Conservation (phyloP, 2,329 filamentous ascomycete species). For the Calonectria hawksworthii region DNA sequence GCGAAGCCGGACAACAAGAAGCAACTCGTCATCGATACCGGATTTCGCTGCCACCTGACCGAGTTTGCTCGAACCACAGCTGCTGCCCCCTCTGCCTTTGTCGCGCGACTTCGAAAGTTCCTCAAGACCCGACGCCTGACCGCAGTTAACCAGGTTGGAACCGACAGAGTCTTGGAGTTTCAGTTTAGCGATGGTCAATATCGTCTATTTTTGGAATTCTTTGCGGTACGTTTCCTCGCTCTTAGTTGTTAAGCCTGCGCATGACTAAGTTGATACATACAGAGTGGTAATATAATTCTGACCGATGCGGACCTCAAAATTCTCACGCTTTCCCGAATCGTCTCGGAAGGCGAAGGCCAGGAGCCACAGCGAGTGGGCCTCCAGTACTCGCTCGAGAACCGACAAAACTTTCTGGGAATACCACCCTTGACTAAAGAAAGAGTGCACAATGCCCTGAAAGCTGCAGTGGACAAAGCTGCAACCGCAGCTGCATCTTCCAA, state of each 20-base stretch:
- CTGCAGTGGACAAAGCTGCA: slow-evolving; percentile 72
- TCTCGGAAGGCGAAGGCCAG: slow-evolving; percentile 85
- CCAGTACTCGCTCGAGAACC: slow-evolving; percentile 83
- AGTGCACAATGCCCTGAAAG: slow-evolving; percentile 77
- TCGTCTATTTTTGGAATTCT: slow-evolving; percentile 93
- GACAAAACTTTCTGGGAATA: slow-evolving; percentile 86
- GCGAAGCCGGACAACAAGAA: slow-evolving; percentile 90
- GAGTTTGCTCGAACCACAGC: slow-evolving; percentile 91
- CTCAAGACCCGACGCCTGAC: slow-evolving; percentile 91
- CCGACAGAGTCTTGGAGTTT: slow-evolving; percentile 92
- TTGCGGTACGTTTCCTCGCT: slow-evolving; percentile 67
- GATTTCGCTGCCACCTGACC: slow-evolving; percentile 95
- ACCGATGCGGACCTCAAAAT: slow-evolving; percentile 90
- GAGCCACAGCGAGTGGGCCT: slow-evolving; percentile 84
- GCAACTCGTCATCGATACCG: slow-evolving; percentile 92
- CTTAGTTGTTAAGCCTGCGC: background rate
- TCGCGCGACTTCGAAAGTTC: slow-evolving; percentile 86
- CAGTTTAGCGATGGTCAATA: slow-evolving; percentile 94
- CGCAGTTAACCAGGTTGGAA: slow-evolving; percentile 86
- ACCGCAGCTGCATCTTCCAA: slow-evolving; percentile 63
- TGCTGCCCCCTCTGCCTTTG: slow-evolving; percentile 86
- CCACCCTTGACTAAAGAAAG: slow-evolving; percentile 82
- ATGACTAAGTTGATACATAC: slow-evolving; percentile 23
- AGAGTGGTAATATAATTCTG: slow-evolving; percentile 91
- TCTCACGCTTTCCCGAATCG: slow-evolving; percentile 82